phyloP scores from a whole-genome alignment of 805 yeast genomes.

The Lachancea quebecensis region DNA sequence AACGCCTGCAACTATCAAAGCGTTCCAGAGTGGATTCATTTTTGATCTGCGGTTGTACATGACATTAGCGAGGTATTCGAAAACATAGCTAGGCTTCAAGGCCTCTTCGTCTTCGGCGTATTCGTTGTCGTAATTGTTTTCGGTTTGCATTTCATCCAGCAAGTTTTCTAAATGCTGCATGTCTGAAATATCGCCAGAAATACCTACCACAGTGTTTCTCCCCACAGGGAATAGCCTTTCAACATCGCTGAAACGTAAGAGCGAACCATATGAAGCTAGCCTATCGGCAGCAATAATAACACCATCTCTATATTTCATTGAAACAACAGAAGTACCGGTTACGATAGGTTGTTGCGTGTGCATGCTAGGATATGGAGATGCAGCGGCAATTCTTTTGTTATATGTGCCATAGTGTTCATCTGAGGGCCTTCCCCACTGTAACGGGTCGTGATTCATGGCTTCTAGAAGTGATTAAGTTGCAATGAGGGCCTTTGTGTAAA shows the following conservation, averaged over 20 bases:
- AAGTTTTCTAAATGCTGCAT: slow-evolving; percentile 73
- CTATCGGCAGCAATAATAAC: slow-evolving; percentile 93
- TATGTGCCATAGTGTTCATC: slow-evolving; percentile 76
- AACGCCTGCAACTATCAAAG: slow-evolving; percentile 84
- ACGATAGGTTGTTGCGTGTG: slow-evolving; percentile 92
- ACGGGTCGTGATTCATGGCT: slow-evolving; percentile 90
- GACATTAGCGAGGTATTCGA: slow-evolving; percentile 77
- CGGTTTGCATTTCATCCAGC: slow-evolving; percentile 71
- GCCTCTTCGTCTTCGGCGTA: slow-evolving; percentile 43
- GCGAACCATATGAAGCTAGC: slow-evolving; percentile 87
- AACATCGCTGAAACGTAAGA: slow-evolving; percentile 76
- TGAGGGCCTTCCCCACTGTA: slow-evolving; percentile 91
- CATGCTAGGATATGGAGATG: slow-evolving; percentile 60
- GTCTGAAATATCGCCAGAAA: slow-evolving; percentile 92
- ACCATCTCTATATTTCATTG: slow-evolving; percentile 84
- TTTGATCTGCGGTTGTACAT: slow-evolving; percentile 84
- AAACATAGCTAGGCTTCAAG: slow-evolving; percentile 79
- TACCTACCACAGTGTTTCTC: slow-evolving; percentile 77
- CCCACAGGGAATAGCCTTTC: slow-evolving; percentile 87
- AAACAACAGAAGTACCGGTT: slow-evolving; percentile 94
- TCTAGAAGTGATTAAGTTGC: too few species aligned
- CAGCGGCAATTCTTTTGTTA: slow-evolving; percentile 66
- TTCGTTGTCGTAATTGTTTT: slow-evolving; percentile 66
- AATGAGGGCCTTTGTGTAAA: too few species aligned
- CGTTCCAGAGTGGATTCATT: slow-evolving; percentile 96